Evolutionary conservation across 176 grass and related monocot genomes (phyloP).

Genomic region (Phoenix dactylifera): DNA sequence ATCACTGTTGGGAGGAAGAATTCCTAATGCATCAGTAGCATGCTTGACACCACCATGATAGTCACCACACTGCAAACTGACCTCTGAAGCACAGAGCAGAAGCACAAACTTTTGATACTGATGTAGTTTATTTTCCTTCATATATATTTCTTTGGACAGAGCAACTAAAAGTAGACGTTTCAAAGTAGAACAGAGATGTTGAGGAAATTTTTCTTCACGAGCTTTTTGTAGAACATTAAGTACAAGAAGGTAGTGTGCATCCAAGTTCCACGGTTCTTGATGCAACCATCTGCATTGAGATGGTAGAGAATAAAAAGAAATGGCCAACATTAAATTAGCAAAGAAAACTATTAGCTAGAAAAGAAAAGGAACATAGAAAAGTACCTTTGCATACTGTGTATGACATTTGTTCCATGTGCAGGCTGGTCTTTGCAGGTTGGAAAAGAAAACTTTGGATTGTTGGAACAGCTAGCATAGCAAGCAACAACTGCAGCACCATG

Average conservation of each 20-base stretch:
- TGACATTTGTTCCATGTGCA: constrained; percentile 31
- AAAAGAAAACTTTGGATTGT: constrained; percentile 71
- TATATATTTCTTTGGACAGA: constrained; percentile 33
- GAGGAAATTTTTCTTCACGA: constrained; percentile 71
- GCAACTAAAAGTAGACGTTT: constrained; percentile 53
- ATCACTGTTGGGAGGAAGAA: constrained; percentile 28
- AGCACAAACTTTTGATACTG: constrained; percentile 48
- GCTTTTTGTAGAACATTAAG: constrained; percentile 76
- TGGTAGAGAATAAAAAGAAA: background rate
- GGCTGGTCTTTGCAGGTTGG: constrained; percentile 55
- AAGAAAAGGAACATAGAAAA: constrained; percentile 11
- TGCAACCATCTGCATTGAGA: constrained; percentile 57
- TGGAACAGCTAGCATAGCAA: constrained; percentile 58
- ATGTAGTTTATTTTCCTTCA: constrained; percentile 25
- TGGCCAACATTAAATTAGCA: background rate
- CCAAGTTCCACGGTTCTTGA: constrained; percentile 79
- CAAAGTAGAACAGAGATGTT: constrained; percentile 41
- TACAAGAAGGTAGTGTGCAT: constrained; percentile 65
- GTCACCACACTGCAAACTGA: constrained; percentile 66
- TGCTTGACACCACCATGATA: constrained; percentile 28
- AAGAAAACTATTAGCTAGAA: constrained; percentile 3
- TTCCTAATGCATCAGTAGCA: constrained; percentile 45
- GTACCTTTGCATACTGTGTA: constrained; percentile 63
- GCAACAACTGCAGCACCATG: constrained; percentile 60
- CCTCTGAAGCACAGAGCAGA: constrained; percentile 66